Percentiles rank a stretch among this genome's conserved stretches.
These are phyloP conservation scores for Fusarium keratoplasticum DNA, from an alignment of 2,329 filamentous ascomycete species.

Conservation along the genomic window DNA sequence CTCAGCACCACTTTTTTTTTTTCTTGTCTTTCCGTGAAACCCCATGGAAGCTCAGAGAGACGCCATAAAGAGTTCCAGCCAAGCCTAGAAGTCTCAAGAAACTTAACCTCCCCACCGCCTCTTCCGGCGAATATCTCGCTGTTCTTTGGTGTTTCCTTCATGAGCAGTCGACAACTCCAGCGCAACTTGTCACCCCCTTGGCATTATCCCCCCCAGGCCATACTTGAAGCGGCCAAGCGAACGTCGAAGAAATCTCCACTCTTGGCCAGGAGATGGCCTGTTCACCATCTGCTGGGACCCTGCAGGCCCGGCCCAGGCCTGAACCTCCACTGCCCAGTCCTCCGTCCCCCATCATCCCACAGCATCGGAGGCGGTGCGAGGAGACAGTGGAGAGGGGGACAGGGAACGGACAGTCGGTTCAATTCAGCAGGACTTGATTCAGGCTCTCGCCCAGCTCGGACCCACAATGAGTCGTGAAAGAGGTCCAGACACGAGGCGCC, in stretches of 20 bases:
- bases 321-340: neutral
- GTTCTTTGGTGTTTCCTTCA: neutral
- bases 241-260: neutral
- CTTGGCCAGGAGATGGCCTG: constrained; percentile 14
- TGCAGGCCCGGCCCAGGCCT: constrained; percentile 1
- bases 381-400: neutral
- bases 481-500: neutral
- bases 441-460: constrained; percentile 2
- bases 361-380: constrained; percentile 25
- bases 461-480: neutral
- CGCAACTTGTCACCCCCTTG: neutral
- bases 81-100: constrained; percentile 10
- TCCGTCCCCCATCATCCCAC: constrained; percentile 22
- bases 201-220: neutral
- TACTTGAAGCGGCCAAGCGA: constrained; percentile 4
- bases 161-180: neutral
- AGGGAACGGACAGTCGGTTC: constrained; percentile 23
- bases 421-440: constrained; percentile 17
- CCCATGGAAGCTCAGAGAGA: constrained; percentile 12
- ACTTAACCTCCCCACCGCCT: neutral
- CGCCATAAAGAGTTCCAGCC: constrained; percentile 15
- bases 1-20: neutral
- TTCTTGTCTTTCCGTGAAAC: constrained; percentile 8
- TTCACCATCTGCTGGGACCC: constrained; percentile 11
- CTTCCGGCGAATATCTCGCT: neutral